Evolutionary conservation across 257 asterid genomes (phyloP), one percentile per base, ranked within the genome.

Genomic region (Solanum infundibuliforme): DNA sequence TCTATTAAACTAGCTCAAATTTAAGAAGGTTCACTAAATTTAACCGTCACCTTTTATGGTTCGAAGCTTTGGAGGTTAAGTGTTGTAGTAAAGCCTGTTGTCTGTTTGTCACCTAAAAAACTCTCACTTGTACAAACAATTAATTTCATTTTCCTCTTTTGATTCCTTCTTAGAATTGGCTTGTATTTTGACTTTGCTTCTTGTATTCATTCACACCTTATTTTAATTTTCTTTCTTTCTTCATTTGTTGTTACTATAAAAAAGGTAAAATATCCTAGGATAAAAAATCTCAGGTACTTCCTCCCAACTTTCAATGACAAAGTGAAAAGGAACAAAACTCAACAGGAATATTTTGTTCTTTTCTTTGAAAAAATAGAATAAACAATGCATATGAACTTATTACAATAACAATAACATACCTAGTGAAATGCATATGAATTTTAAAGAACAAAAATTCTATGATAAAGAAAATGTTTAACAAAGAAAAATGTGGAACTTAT

Each of bases 101-200:
- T 76, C 60, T 76, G 83, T 76, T 76, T 38, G 83, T 76, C 83
- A 76, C 83, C 83, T 76, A 35, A 76, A 76, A 75, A n/a, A n/a
- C 34, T 38, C 34, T 6, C 2, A 76, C 60, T 76, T 38, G 60
- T 36, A 76, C 60, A 39, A 38, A 76, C 83, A 38, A 76, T 76
- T 76, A 12, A 39, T 35, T 74, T 21, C 52, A 36, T 21, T 76
- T 76, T 25, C 12, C 18, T 76, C 58, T 39, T 39, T n/a, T 36
- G 60, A 16, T 76, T 76, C 83, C 23, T 76, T 76, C 35, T 39
- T 38, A 76, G 58, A 39, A 76, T 76, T 38, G 83, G 35, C 35
- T 38, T 76, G 34, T 39, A n/a, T 12, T 38, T 39, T 76, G 58
- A 38, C 60, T 76, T 76, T 76, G 58, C 34, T 5, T 38, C 58